Evolutionary conservation across 192 early-diverging fungal genomes (phyloP), one percentile per base, ranked within the genome.

Genomic region (Gamsiella multidivaricata): DNA sequence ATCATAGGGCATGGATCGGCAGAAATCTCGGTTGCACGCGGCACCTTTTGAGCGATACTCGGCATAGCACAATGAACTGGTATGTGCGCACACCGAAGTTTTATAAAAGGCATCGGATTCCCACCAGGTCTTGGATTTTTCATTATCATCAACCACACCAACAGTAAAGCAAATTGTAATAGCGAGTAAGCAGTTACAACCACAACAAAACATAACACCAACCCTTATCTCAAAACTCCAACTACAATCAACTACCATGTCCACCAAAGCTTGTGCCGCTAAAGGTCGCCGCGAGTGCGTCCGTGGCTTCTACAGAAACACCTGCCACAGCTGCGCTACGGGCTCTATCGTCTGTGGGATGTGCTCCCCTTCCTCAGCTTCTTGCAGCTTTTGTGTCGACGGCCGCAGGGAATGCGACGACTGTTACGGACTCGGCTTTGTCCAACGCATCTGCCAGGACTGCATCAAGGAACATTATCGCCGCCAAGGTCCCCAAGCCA

Each of bases 381-480:
- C 54, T 29, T 73, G 70, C 26, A 73, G 52, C 22, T 73, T 61
- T 18, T 73, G 70, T 41, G 5, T 53, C 36, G 49, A 73, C 15
- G 70, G 70, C 25, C 55, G 45, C 36, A 73, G 43, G 45, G 70
- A 65, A 29, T 73, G 70, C 29, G 33, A 49, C 29, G 70, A 73
- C 18, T 73, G 70, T 39, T 73, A 47, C 15, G 70, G 70, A 32
- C 25, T 65, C 1, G 70, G 70, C 22, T 63, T 56, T 34, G 31
- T 59, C 28, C 70, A 62, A 36, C 61, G 70, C 37, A 65, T 73
- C 56, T 73, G 70, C 43, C 61, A 57, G 18, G 61, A 63, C 49
- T 73, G 70, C 46, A 53, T 73, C 56, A 54, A 54, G 15, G 49
- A 61, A 22, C 61, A 73, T 47, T 73, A 73, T 56, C 61, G 61